These are phyloP conservation scores for Linum usitatissimum DNA, from an alignment of 345 rosid genomes.

Conservation along the genomic window DNA sequence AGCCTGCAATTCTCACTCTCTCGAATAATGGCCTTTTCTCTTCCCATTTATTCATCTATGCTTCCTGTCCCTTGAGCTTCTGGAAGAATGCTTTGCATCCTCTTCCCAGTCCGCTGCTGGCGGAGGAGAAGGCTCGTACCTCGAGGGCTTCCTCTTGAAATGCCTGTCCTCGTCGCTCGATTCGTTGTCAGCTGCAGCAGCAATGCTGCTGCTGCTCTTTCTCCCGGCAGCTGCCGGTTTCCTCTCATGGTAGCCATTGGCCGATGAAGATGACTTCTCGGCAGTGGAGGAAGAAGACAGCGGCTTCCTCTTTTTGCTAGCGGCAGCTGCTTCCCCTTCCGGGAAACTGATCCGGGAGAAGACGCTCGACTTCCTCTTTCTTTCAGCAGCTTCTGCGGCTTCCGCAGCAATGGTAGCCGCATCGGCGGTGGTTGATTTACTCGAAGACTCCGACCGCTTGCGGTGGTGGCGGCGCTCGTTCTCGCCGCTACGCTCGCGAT, in stretches of 20 bases:
- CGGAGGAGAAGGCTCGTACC: slow-evolving; percentile 63
- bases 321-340: slow-evolving; percentile 31
- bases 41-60: slow-evolving; percentile 16
- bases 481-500: neutral
- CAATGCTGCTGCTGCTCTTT: slow-evolving; percentile 22
- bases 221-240: slow-evolving; percentile 24
- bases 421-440: slow-evolving; percentile 23
- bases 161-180: slow-evolving; percentile 89
- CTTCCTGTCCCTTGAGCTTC: slow-evolving; percentile 29
- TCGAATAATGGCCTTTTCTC: too few relatives aligned
- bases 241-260: slow-evolving; percentile 38
- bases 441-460: slow-evolving; percentile 32
- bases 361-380: slow-evolving; percentile 57
- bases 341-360: slow-evolving; percentile 91
- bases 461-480: slow-evolving; percentile 20
- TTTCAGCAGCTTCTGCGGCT: slow-evolving; percentile 24
- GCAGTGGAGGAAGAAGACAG: slow-evolving; percentile 24
- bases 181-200: slow-evolving; percentile 44
- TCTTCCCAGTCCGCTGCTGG: slow-evolving; percentile 33
- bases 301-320: slow-evolving; percentile 46
- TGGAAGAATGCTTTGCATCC: slow-evolving; percentile 24
- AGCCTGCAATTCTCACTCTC: too few relatives aligned
- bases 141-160: slow-evolving; percentile 82
- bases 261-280: slow-evolving; percentile 25
- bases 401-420: slow-evolving; percentile 6